Percentiles rank a stretch among this genome's conserved stretches.
phyloP scores from a whole-genome alignment of 2,329 filamentous ascomycete genomes.

The Cephalotrichum gorgonifer region DNA sequence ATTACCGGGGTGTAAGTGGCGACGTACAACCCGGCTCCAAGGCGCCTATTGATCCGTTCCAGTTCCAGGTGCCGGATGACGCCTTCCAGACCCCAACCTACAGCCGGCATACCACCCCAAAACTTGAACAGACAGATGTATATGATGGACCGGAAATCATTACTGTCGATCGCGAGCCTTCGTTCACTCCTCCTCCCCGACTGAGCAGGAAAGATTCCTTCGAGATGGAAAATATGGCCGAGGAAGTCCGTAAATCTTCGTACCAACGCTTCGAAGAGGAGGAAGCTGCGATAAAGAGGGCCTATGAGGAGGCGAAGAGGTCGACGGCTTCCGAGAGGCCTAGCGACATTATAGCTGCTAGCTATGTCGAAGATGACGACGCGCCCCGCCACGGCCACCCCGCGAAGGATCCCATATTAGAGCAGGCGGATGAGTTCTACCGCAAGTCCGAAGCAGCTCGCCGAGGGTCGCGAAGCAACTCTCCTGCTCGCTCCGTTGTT shows the following conservation, averaged over 20 bases:
- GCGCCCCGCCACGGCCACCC: slow-evolving; percentile 22
- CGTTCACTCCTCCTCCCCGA: slow-evolving; percentile 21
- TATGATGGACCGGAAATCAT: slow-evolving; percentile 20
- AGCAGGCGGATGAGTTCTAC: slow-evolving; percentile 48
- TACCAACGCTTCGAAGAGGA: slow-evolving; percentile 24
- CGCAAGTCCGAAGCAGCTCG: slow-evolving; percentile 43
- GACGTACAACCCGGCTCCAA: slow-evolving; percentile 14
- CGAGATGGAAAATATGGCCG: slow-evolving; percentile 27
- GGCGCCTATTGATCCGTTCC: slow-evolving; percentile 43
- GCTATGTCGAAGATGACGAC: slow-evolving; percentile 28
- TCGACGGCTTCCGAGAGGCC: slow-evolving; percentile 37
- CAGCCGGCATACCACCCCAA: slow-evolving; percentile 31
- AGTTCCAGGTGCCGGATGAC: slow-evolving; percentile 44
- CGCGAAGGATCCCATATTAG: slow-evolving; percentile 35
- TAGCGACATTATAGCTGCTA: slow-evolving; percentile 22
- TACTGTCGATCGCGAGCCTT: slow-evolving; percentile 37
- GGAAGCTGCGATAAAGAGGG: slow-evolving; percentile 30
- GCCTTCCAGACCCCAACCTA: slow-evolving; percentile 35
- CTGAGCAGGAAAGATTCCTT: slow-evolving; percentile 40
- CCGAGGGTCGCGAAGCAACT: slow-evolving; percentile 40
- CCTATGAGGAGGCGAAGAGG: slow-evolving; percentile 34
- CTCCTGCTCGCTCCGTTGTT: slow-evolving; percentile 42
- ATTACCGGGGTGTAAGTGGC: slow-evolving; percentile 17
- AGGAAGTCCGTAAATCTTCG: slow-evolving; percentile 14
- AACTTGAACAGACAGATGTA: slow-evolving; percentile 7